Conservation (phyloP, 352 stramenopile species). For the Blastocystis hominis region DNA sequence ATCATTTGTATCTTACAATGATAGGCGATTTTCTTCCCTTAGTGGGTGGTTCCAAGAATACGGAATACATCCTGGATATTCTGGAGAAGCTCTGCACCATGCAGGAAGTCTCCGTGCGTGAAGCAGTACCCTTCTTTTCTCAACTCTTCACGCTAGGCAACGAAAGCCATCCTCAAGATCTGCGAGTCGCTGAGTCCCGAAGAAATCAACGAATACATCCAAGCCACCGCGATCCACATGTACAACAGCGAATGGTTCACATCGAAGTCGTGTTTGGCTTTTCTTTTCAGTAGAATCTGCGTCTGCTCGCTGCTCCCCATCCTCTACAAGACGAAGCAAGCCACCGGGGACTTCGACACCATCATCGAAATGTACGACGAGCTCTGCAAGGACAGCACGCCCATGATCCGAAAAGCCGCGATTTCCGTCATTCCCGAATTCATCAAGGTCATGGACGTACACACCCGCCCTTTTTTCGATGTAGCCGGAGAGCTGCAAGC, state of each 20-base stretch:
- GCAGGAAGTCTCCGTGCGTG: conserved; percentile 37
- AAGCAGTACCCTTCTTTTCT: not conserved
- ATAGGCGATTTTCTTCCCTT: conserved; percentile 20
- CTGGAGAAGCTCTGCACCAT: conserved; percentile 35
- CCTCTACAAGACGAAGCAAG: conserved; percentile 25
- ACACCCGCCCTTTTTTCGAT: not conserved
- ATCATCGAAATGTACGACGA: conserved; percentile 51
- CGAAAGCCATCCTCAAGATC: conserved; percentile 35
- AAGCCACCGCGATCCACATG: not conserved
- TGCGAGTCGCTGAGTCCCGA: conserved; percentile 14
- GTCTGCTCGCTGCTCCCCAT: conserved; percentile 30
- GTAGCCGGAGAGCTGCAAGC: conserved; percentile 23
- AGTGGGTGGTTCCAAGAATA: conserved; percentile 17
- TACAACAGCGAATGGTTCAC: conserved; percentile 45
- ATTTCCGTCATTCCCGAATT: conserved; percentile 45
- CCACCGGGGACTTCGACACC: conserved; percentile 24
- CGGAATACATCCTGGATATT: conserved; percentile 9
- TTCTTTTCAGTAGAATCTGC: not conserved
- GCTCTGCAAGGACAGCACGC: conserved; percentile 22
- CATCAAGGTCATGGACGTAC: conserved; percentile 47
- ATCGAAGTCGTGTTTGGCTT: not conserved
- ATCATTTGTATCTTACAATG: not conserved
- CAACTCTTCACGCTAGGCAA: not conserved
- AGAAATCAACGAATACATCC: conserved; percentile 37
- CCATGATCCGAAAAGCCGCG: conserved; percentile 37